Evolutionary conservation across 1,139 yeast species (phyloP), one percentile per base, ranked within the genome.

Genomic region (Candida sp.): DNA sequence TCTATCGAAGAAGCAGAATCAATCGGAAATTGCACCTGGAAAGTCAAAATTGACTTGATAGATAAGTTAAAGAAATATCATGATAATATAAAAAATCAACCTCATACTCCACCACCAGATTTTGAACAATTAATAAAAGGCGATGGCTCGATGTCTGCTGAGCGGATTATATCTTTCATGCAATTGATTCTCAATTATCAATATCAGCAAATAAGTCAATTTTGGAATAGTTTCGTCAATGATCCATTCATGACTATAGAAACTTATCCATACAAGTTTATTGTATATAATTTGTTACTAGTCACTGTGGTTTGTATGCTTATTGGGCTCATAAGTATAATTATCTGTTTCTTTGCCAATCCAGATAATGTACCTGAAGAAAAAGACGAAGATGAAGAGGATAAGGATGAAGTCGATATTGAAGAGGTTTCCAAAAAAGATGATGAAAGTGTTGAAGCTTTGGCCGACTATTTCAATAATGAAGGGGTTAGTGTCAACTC

Each of bases 1-100:
- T 82, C 88, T 3, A 66, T 89, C 15, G 71, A 66, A 23, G 97
- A 90, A 58, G 97, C 97, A 6, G 97, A 90, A 66, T 49, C 57
- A 11, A 73, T 90, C 52, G 97, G 97, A 22, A 90, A 90, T 60
- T 61, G 67, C 15, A 89, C 97, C 0, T 90, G 79, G 64, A 54
- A 66, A 25, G 79, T 82, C 41, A 90, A 90, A 68, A 66, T 66
- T 40, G 72, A 69, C 25, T 57, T 82, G 48, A 97, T 90, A 64
- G 53, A 46, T 44, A 60, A 61, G 40, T 59, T 61, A 40, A 71
- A 68, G 33, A 68, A 72, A 22, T 51, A 54, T 5, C 63, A 64
- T 43, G 67, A 66, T 43, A 64, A 66, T 43, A 61, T 77, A 5
- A 60, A 64, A 41, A 55, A 63, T 45, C 63, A 56, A 35, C 75